phyloP scores from a whole-genome alignment of 768 basidiomycete genomes.

The Sutorius australiensis region DNA sequence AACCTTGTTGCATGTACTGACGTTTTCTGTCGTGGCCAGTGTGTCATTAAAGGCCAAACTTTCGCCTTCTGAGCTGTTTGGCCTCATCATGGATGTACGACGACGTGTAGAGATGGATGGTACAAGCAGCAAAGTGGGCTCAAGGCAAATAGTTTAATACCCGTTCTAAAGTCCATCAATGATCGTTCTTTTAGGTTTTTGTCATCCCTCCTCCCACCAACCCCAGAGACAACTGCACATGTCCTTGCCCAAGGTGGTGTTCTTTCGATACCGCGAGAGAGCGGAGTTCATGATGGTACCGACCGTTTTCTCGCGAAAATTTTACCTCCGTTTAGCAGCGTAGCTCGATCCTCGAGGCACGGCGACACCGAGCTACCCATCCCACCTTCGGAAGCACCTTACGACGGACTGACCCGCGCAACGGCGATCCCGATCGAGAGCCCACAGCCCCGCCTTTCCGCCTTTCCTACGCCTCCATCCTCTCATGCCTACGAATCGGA shows the following conservation, averaged over 20 bases:
- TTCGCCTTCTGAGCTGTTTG: slow-evolving; percentile 62
- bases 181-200: slow-evolving; percentile 43
- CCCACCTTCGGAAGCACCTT: not conserved
- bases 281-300: not conserved
- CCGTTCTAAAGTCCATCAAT: not conserved
- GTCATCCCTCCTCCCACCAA: slow-evolving; percentile 71
- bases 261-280: slow-evolving; percentile 7
- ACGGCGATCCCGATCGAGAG: slow-evolving; percentile 19
- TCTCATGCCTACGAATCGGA: slow-evolving; percentile 15
- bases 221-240: slow-evolving; percentile 64
- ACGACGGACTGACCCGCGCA: slow-evolving; percentile 7
- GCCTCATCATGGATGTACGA: slow-evolving; percentile 69
- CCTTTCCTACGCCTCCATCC: slow-evolving; percentile 24
- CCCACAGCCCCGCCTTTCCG: slow-evolving; percentile 2
- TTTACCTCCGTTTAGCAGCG: not conserved
- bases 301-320: not conserved
- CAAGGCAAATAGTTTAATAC: slow-evolving; percentile 10
- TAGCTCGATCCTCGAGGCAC: not conserved
- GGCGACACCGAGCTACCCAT: not conserved
- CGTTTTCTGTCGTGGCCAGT: slow-evolving; percentile 35
- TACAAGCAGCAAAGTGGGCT: slow-evolving; percentile 27
- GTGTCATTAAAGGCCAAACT: slow-evolving; percentile 82
- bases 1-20: slow-evolving; percentile 8
- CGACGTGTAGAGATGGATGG: slow-evolving; percentile 71
- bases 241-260: slow-evolving; percentile 64